phyloP scores from a whole-genome alignment of 176 grass and related monocot genomes.

The Lolium perenne region DNA sequence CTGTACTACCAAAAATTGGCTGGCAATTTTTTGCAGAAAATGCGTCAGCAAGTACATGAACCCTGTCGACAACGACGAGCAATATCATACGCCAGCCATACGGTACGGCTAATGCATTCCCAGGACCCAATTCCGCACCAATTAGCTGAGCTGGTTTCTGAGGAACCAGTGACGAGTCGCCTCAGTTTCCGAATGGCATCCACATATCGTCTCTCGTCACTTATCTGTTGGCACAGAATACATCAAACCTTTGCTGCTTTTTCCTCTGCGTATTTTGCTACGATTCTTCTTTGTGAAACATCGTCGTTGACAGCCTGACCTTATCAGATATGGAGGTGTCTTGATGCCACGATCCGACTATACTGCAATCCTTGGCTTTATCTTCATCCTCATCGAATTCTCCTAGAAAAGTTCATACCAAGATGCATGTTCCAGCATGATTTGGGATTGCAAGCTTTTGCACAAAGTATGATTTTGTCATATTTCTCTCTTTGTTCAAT shows the following conservation, averaged over 20 bases:
- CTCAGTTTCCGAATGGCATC: conserved; percentile 53
- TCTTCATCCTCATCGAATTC: neutral
- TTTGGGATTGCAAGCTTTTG: conserved; percentile 39
- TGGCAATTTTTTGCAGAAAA: neutral
- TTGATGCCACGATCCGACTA: conserved; percentile 39
- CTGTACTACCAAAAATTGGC: neutral
- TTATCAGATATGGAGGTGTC: conserved; percentile 48
- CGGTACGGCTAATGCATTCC: conserved; percentile 13
- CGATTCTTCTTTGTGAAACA: conserved; percentile 32
- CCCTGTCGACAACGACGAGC: neutral
- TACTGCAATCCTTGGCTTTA: conserved; percentile 48
- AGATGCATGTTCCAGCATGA: conserved; percentile 14
- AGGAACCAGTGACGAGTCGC: conserved; percentile 42
- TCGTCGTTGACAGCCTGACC: conserved; percentile 18
- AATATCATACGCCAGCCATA: conserved; percentile 3
- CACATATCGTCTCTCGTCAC: conserved; percentile 4
- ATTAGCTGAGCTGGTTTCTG: conserved; percentile 4
- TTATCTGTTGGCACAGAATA: conserved; percentile 47
- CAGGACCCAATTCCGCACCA: conserved; percentile 29
- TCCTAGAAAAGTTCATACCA: conserved; percentile 35
- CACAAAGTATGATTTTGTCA: conserved; percentile 41
- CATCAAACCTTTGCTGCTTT: conserved; percentile 42
- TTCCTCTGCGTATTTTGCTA: conserved; percentile 43
- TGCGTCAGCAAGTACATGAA: neutral
- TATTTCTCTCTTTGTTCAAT: neutral